Evolutionary conservation across 129 eudicot species (phyloP).

Genomic region (Sambucus nigra): DNA sequence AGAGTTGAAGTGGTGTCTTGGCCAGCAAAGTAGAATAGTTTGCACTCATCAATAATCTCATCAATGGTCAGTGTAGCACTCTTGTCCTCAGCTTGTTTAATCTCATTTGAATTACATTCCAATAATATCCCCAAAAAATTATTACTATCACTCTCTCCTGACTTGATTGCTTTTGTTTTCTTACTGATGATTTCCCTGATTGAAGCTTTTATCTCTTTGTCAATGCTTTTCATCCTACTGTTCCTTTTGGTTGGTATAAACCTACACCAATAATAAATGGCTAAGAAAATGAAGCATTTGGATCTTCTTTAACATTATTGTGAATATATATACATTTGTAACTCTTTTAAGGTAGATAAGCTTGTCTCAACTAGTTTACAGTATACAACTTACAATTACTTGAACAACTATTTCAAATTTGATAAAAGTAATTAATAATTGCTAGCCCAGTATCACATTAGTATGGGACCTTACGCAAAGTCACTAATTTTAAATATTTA

Average conservation of each 20-base stretch:
- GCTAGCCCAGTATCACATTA: no score
- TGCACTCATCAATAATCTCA: conserved; percentile 40
- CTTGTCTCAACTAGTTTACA: no score
- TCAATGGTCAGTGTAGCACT: conserved; percentile 24
- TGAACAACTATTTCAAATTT: no score
- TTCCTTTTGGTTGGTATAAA: conserved; percentile 26
- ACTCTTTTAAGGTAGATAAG: no score
- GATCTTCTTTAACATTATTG: not conserved
- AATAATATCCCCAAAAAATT: conserved; percentile 30
- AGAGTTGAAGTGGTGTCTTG: conserved; percentile 33
- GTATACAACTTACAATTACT: no score
- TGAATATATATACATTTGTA: not conserved
- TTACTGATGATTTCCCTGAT: no score
- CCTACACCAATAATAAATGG: no score
- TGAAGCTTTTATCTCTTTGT: no score
- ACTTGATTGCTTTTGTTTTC: conserved; percentile 8
- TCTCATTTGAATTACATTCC: conserved; percentile 19
- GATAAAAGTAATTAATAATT: no score
- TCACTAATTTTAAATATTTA: no score
- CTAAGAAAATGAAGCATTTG: no score
- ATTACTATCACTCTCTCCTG: conserved; percentile 16
- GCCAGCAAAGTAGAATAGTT: conserved; percentile 32
- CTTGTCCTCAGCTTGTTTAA: conserved; percentile 7
- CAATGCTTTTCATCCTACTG: conserved; percentile 19
- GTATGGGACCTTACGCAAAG: no score